These are phyloP conservation scores for Pedinophyceae sp. DNA, from an alignment of 139 green algal species.

Conservation along the genomic window DNA sequence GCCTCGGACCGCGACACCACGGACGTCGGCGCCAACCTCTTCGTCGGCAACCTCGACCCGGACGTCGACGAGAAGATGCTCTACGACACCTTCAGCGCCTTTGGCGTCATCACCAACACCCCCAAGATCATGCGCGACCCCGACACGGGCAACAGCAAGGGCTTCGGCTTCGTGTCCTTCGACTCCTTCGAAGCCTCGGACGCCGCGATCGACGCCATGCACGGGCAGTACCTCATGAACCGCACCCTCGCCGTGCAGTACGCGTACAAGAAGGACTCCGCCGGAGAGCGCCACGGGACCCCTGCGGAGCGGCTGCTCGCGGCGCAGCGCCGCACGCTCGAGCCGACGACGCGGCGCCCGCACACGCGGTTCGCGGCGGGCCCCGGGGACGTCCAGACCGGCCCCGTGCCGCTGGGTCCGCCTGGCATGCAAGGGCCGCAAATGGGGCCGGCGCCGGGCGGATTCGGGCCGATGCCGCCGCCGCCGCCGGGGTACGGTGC, in stretches of 20 bases:
- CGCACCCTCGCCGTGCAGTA: slow-evolving; percentile 78
- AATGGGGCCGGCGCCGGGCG: neutral
- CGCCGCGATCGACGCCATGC: slow-evolving; percentile 89
- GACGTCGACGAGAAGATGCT: slow-evolving; percentile 97
- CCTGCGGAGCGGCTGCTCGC: slow-evolving; percentile 81
- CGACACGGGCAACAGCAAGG: slow-evolving; percentile 65
- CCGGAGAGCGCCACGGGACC: slow-evolving; percentile 89
- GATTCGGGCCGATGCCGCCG: neutral
- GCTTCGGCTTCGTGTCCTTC: slow-evolving; percentile 93
- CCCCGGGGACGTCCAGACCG: slow-evolving; percentile 9
- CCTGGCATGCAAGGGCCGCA: neutral
- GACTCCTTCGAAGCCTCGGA: slow-evolving; percentile 86
- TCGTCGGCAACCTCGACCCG: slow-evolving; percentile 90
- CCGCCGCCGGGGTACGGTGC: neutral
- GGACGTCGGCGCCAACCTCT: slow-evolving; percentile 94
- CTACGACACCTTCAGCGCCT: slow-evolving; percentile 96
- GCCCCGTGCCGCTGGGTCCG: neutral
- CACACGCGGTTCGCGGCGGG: slow-evolving; percentile 77
- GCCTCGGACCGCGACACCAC: slow-evolving; percentile 54
- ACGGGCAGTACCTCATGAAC: slow-evolving; percentile 87
- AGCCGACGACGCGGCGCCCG: slow-evolving; percentile 32
- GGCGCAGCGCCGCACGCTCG: slow-evolving; percentile 45
- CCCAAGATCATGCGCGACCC: slow-evolving; percentile 96
- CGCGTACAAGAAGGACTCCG: slow-evolving; percentile 95
- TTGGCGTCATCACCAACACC: slow-evolving; percentile 80